phyloP scores from a whole-genome alignment of 164 flowering plant genomes.

The Vitis cinerea region DNA sequence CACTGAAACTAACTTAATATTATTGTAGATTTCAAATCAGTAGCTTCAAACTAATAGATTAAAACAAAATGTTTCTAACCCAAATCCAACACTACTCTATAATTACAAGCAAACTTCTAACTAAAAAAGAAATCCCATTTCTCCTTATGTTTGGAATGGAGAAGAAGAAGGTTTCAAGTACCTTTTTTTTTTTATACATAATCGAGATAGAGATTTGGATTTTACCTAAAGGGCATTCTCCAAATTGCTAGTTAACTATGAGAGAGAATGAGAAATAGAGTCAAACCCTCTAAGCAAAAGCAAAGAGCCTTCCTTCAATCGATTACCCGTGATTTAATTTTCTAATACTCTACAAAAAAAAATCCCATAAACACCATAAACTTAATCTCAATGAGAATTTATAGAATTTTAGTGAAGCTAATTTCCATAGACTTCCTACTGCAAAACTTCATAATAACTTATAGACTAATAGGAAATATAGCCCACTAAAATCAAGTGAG shows the following conservation, averaged over 20 bases:
- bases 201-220: too few species aligned
- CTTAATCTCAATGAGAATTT: neutral
- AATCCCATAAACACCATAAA: neutral
- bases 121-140: neutral
- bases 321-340: conserved; percentile 28
- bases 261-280: conserved; percentile 62
- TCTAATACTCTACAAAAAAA: conserved; percentile 26
- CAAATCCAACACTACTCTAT: too few species aligned
- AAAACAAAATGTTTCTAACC: too few species aligned
- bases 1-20: too few species aligned
- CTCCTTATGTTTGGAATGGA: neutral
- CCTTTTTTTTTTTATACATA: neutral
- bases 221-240: conserved; percentile 72
- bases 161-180: neutral
- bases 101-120: too few species aligned
- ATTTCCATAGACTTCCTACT: too few species aligned
- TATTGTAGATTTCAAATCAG: too few species aligned
- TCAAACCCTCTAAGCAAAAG: conserved; percentile 90
- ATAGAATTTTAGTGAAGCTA: too few species aligned
- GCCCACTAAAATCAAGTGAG: too few species aligned
- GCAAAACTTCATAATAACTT: too few species aligned
- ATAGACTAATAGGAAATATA: too few species aligned
- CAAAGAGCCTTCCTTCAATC: conserved; percentile 66
- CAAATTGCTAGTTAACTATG: conserved; percentile 63
- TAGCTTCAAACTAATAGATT: too few species aligned